Base-by-base conservation (phyloP, 2,329 filamentous ascomycete species). In the Raffaelea ambrosiae region DNA sequence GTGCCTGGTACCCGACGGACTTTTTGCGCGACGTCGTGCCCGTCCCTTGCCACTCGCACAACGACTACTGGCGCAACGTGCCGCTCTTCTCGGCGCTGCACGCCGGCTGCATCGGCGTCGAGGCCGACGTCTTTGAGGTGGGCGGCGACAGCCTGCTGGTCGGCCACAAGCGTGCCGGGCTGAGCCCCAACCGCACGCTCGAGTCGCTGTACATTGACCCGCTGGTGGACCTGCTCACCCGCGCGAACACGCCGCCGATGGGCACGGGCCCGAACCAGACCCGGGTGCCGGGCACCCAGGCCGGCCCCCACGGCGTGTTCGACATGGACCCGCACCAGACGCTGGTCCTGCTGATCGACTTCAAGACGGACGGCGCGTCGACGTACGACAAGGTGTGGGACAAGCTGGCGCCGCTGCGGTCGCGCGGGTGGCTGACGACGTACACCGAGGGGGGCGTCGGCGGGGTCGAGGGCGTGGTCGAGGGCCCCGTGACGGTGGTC, bases 51-150 rank as follows among this genome's bases (percentile, higher is more conserved):
- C 81, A 85, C 59, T 83, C 77, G 1, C 82, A 86, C 58, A 85
- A 86, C 54, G 83, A 86, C 61, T 86, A 86, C 61, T 83, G 79
- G 79, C 73, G 79, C 29, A 68, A 68, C n/a, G 68, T 75, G 0
- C 81, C 83, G 0, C 68, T 88, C 5, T 81, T 76, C 54, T 78
- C 79, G 20, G 83, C 83, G 23, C 61, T 83, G 2, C 62, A 66
- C 11, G 71, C 72, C 3, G 77, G 79, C 16, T 83, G 78, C 54
- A 74, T 77, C 14, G 75, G 79, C 18, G 70, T 84, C 10, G 83
- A 87, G 63, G 82, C 81, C 4, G 84, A 88, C 57, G 75, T 87
- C 20, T 87, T 80, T 78, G 66, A 77, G 2, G 72, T 73, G 5
- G 35, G 18, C 47, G 70, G 73, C 47, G 46, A 67, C 26, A 44